Evolutionary conservation across 345 rosid species (phyloP).

Genomic region (Citrus maxima): DNA sequence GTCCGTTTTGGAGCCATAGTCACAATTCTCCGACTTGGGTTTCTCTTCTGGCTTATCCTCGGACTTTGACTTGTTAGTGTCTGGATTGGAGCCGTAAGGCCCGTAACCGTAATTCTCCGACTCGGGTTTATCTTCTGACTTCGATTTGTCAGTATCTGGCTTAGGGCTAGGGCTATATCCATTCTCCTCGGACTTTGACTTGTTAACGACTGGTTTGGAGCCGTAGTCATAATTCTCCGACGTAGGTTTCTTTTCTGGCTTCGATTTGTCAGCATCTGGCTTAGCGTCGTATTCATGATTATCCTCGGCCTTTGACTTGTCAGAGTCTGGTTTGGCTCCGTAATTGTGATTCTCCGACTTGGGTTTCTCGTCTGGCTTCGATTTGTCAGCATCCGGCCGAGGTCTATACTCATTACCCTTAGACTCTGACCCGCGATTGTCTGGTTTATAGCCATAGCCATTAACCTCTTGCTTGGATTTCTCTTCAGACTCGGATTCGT

Average conservation of each 20-base stretch:
- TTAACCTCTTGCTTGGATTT: neutral
- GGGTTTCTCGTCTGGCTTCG: neutral
- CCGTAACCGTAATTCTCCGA: neutral
- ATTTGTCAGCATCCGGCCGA: neutral
- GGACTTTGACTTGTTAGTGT: neutral
- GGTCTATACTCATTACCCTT: neutral
- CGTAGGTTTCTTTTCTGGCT: neutral
- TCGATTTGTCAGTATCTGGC: neutral
- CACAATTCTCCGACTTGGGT: neutral
- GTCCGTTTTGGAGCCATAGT: neutral
- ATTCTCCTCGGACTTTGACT: neutral
- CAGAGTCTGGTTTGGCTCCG: neutral
- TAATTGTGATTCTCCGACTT: neutral
- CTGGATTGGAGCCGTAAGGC: neutral
- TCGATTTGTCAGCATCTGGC: constrained; percentile 2
- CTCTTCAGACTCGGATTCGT: neutral
- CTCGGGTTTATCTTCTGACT: neutral
- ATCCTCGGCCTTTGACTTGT: neutral
- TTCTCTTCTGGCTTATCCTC: neutral
- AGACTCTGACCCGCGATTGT: neutral
- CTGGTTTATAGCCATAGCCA: neutral
- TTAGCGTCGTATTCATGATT: neutral
- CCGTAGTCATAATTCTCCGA: neutral
- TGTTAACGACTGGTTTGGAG: neutral
- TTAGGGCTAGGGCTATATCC: neutral